Evolutionary conservation across 805 yeast species (phyloP).

Genomic region (Kodamaea kaohsiungensis): DNA sequence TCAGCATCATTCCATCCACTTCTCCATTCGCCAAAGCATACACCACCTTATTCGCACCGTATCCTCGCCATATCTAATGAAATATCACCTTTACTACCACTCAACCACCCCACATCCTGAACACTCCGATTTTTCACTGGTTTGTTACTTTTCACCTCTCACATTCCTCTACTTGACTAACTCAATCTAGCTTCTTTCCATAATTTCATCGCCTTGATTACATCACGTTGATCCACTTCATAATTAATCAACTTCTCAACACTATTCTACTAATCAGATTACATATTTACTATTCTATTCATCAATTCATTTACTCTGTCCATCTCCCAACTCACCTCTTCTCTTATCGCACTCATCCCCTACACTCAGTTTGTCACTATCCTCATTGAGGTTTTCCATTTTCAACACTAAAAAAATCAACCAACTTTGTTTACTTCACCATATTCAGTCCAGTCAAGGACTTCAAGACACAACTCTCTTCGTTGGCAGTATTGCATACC

Average conservation of each 20-base stretch:
- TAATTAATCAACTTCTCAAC: background rate
- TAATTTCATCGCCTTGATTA: background rate
- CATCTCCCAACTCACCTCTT: background rate
- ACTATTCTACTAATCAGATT: background rate
- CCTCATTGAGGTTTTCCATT: background rate
- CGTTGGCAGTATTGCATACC: background rate
- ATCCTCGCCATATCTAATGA: background rate
- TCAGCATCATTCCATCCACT: background rate
- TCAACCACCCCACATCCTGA: background rate
- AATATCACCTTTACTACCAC: background rate
- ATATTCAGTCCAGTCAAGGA: background rate
- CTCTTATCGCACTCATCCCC: background rate
- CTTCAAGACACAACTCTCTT: background rate
- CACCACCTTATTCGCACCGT: background rate
- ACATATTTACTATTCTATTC: background rate
- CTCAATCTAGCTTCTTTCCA: background rate
- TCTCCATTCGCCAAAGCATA: background rate
- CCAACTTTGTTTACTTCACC: background rate
- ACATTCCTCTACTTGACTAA: background rate
- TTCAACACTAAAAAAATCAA: background rate
- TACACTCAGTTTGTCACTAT: background rate
- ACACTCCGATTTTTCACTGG: background rate
- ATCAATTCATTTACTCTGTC: background rate
- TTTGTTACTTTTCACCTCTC: background rate
- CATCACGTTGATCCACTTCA: background rate